Evolutionary conservation across 257 asterid genomes (phyloP), one percentile per base, ranked within the genome.

Genomic region (Solanum raphanifolium): DNA sequence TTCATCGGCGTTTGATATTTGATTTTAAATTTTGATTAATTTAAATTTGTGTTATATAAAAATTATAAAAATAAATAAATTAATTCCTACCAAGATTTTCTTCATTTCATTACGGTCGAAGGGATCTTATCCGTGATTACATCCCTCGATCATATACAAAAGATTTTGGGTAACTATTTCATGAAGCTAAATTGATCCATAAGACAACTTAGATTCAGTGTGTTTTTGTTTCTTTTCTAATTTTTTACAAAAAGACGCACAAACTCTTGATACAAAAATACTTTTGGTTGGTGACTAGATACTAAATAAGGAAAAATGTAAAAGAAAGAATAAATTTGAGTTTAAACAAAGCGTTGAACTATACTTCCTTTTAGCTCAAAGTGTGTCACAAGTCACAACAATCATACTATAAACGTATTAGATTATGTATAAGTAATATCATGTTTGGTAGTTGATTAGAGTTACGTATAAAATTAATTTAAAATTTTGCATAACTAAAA

Each of bases 1-100:
- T 71, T 0, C n/a, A 16, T 1, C 9, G 0, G 1, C 1, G 1
- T 5, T 66, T 12, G 0, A 25, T 25, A 15, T 1, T 66, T 11
- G 7, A 12, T n/a, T 65, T 65, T 65, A 0, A 6, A 66, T n/a
- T 65, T 23, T 35, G 8, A 66, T 21, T 60, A 60, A 18, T 55
- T 55, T 2, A 9, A 3, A 55, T 18, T 18, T 55, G 58, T 16
- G 58, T 5, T 8, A 15, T 5, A 48, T 48, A 48, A 48, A 15
- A 48, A 13, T 43, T 6, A 43, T 43, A 32, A 12, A 4, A 1
- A 46, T n/a, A n/a, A n/a, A n/a, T n/a, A n/a, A n/a, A n/a, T 15
- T 48, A 21, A 3, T 65, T 65, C 0, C 0, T n/a, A n/a, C 2
- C 2, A 5, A 60, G 13, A 25, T n/a, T n/a, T n/a, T 65, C 29